Percentiles rank a stretch among this genome's conserved stretches.
These are phyloP conservation scores for Heracleum sosnowskyi DNA, from an alignment of 129 eudicot genomes.

Conservation along the genomic window DNA sequence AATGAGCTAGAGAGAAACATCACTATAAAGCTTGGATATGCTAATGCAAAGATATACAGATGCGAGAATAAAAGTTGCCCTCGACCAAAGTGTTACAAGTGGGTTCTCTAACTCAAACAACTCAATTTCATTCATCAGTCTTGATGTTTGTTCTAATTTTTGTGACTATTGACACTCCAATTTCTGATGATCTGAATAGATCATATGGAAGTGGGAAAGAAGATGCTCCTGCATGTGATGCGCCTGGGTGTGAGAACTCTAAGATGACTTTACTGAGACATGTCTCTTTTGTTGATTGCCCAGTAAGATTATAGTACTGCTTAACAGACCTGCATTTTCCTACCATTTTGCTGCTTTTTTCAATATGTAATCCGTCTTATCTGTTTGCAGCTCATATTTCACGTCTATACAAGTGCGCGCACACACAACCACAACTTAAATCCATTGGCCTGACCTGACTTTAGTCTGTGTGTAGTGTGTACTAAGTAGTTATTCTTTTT, in stretches of 20 bases:
- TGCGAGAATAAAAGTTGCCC: constrained; percentile 94
- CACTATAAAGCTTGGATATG: constrained; percentile 96
- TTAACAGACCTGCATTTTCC: background rate
- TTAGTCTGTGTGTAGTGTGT: too few relatives aligned
- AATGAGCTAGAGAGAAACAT: constrained; percentile 95
- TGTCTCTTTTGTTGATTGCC: constrained; percentile 96
- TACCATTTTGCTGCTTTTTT: background rate
- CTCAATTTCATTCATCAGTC: background rate
- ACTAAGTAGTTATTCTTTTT: too few relatives aligned
- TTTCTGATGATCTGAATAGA: constrained; percentile 40
- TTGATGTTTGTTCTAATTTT: background rate
- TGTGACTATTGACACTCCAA: background rate
- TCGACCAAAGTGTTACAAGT: constrained; percentile 94
- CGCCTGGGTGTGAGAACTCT: constrained; percentile 91
- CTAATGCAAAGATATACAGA: constrained; percentile 91
- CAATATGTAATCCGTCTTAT: background rate
- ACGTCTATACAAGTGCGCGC: too few relatives aligned
- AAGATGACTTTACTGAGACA: constrained; percentile 87
- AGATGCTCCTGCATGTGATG: constrained; percentile 83
- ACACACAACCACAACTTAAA: too few relatives aligned
- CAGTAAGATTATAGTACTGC: constrained; percentile 32
- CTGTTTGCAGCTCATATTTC: too few relatives aligned
- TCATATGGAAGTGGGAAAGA: constrained; percentile 99
- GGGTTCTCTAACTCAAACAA: constrained; percentile 8
- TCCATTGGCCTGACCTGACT: background rate